Base-by-base conservation (phyloP, 2,329 filamentous ascomycete genomes). In the Chaetomium sp. region DNA sequence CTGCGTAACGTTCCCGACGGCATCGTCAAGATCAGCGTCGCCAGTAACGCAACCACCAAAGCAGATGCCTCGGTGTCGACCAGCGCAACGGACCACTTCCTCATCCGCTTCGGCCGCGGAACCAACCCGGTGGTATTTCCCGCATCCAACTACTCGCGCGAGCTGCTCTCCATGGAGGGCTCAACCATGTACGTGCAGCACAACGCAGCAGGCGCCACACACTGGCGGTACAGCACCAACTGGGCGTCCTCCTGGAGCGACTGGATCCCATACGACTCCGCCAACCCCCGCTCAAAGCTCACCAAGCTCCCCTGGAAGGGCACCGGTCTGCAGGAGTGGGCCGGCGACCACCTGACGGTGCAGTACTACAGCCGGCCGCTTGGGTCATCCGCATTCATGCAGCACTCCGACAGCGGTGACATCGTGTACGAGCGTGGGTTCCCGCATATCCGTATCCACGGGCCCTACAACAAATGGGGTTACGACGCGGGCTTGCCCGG, bases 401-500 rank as follows among this genome's bases (percentile, higher is more conserved):
- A 86, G 64, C 78, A 86, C 61, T 79, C 77, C 40, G 83, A 86
- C 66, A 63, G 77, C 42, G 49, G 40, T 32, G 69, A 71, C 34
- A 66, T 68, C 43, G 62, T 66, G 6, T 66, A 69, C 5, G 69
- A 72, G 8, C 72, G 82, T 50, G 75, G 79, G 35, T 84, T 81
- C 64, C 84, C 84, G 5, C 82, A 86, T 65, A 68, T 86, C 9
- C 84, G 80, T 64, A 76, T 81, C 48, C 80, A 86, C 49, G 84
- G 84, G 1, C 73, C 76, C 0, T 86, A 79, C 68, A 87, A 87
- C 63, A 73, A 81, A 57, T 87, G 80, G 63, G 83, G 84, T 11
- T 86, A 78, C 63, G 84, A 87, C 64, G 73, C 76, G 32, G 84
- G 84, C 2, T 64, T 86, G 19, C 66, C 72, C 2, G 83, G 83